phyloP scores from a whole-genome alignment of 306 rosid genomes.

The Arachis stenosperma region DNA sequence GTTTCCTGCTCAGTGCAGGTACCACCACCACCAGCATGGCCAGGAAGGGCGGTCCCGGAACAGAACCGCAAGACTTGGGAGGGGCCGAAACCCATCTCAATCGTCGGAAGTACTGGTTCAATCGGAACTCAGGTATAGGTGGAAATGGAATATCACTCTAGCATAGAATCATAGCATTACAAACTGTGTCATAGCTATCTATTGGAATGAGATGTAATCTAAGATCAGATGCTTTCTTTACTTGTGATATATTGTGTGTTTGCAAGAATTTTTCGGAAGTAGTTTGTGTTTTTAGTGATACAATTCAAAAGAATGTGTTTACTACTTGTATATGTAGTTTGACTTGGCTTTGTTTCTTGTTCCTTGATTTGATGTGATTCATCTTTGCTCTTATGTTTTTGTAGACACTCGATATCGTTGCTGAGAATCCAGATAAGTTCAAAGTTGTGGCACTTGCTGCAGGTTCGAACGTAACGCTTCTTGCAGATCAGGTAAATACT shows the following conservation, averaged over 20 bases:
- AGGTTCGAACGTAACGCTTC: slow-evolving; percentile 94
- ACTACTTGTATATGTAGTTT: slow-evolving; percentile 16
- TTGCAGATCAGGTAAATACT: slow-evolving; percentile 85
- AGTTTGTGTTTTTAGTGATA: slow-evolving; percentile 8
- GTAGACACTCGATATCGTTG: slow-evolving; percentile 97
- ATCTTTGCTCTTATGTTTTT: slow-evolving; percentile 44
- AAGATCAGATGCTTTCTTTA: neutral
- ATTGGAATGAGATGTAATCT: slow-evolving; percentile 11
- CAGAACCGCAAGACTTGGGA: slow-evolving; percentile 63
- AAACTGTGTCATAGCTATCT: neutral
- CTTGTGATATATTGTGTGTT: slow-evolving; percentile 20
- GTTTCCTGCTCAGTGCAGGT: slow-evolving; percentile 65
- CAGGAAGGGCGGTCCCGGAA: slow-evolving; percentile 82
- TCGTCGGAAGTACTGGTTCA: slow-evolving; percentile 91
- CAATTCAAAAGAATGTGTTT: neutral
- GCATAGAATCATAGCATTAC: neutral
- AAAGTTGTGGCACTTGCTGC: slow-evolving; percentile 93
- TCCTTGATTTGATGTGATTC: neutral
- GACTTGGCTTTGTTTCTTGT: slow-evolving; percentile 22
- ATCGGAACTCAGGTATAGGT: slow-evolving; percentile 93
- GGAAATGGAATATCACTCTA: neutral
- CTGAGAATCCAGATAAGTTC: slow-evolving; percentile 92
- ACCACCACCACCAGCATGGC: slow-evolving; percentile 97
- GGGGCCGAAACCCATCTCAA: slow-evolving; percentile 91
- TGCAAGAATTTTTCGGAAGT: slow-evolving; percentile 23